Percentiles rank a stretch among this genome's conserved stretches.
phyloP scores from a whole-genome alignment of 106 monocot species.

The Dioscorea dumetorum region DNA sequence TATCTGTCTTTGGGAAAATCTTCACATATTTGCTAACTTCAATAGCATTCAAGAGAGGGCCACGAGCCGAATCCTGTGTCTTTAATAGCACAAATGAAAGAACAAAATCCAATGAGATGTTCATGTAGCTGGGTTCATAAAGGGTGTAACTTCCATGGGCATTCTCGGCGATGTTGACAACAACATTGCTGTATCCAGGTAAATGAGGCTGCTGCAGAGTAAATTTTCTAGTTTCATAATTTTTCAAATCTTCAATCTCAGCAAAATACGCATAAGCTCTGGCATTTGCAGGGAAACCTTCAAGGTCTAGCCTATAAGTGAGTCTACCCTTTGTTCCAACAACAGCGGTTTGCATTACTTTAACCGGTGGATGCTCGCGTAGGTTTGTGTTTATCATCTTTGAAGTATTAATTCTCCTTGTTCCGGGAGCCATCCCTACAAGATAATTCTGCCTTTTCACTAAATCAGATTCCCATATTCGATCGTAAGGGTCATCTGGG shows the following conservation, averaged over 20 bases:
- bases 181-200: conserved; percentile 18
- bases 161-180: conserved; percentile 51
- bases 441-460: conserved; percentile 40
- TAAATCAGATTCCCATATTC: conserved; percentile 52
- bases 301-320: conserved; percentile 36
- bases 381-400: conserved; percentile 14
- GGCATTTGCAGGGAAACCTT: conserved; percentile 46
- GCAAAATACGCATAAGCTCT: conserved; percentile 49
- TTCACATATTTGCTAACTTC: conserved; percentile 43
- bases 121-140: conserved; percentile 47
- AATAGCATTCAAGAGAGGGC: conserved; percentile 46
- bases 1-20: conserved; percentile 24
- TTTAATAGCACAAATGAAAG: conserved; percentile 30
- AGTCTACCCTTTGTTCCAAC: conserved; percentile 38
- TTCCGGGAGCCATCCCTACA: conserved; percentile 49
- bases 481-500: conserved; percentile 47
- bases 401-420: conserved; percentile 32
- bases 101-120: conserved; percentile 41
- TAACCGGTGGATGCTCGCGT: conserved; percentile 36
- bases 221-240: conserved; percentile 38
- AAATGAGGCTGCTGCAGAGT: conserved; percentile 21
- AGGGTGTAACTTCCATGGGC: conserved; percentile 43
- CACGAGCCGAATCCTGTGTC: conserved; percentile 39
- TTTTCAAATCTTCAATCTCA: conserved; percentile 46
- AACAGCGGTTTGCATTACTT: conserved; percentile 54